Conservation (phyloP, 2,329 filamentous ascomycete species). For the Rhytidhysteron rufulum region DNA sequence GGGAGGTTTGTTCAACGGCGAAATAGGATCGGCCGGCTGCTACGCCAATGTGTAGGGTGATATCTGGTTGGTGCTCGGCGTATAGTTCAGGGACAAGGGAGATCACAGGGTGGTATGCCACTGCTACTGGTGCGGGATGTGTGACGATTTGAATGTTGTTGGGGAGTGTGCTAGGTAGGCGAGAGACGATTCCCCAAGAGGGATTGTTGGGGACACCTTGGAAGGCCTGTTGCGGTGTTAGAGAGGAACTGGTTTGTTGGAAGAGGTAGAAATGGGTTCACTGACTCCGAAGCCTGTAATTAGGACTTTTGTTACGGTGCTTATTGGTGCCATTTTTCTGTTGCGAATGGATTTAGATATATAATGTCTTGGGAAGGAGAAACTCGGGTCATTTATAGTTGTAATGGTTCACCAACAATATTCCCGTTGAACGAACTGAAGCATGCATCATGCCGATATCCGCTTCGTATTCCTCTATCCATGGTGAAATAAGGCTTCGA, state of each 20-base stretch:
- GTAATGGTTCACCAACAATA: no score
- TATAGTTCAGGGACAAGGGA: conserved; percentile 62
- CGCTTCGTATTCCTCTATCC: no score
- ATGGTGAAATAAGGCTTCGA: no score
- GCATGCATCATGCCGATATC: no score
- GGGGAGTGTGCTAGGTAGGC: conserved; percentile 44
- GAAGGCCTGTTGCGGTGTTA: conserved; percentile 60
- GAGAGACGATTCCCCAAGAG: conserved; percentile 71
- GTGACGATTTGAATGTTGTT: conserved; percentile 58
- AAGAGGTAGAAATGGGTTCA: neutral
- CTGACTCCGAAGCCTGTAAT: conserved; percentile 45
- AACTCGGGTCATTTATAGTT: no score
- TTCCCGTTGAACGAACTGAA: no score
- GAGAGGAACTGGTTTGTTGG: no score
- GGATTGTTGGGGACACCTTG: conserved; percentile 69
- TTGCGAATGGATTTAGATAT: no score
- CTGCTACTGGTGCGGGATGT: conserved; percentile 64
- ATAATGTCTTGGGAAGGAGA: no score
- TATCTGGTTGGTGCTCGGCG: conserved; percentile 48
- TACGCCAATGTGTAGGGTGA: conserved; percentile 77
- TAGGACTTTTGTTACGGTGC: conserved; percentile 43
- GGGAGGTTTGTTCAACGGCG: conserved; percentile 65
- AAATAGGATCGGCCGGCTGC: conserved; percentile 63
- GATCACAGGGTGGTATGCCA: conserved; percentile 66
- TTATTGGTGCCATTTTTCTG: no score